These are phyloP conservation scores for Gorgonomyces haynaldii DNA, from an alignment of 192 early-diverging fungal species.

Conservation along the genomic window DNA sequence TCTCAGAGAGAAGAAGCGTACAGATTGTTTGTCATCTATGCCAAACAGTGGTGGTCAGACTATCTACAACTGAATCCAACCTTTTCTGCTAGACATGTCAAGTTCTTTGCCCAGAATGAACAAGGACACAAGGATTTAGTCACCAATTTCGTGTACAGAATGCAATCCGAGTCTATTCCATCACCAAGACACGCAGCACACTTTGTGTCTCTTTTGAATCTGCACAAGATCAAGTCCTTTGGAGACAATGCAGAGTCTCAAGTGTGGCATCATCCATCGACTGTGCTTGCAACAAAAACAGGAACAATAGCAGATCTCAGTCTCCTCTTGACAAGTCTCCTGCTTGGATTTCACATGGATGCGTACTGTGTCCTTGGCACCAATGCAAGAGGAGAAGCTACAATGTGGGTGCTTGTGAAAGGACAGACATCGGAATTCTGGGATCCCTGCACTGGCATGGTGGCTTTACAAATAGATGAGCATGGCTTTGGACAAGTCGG, in stretches of 20 bases:
- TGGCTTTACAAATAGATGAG: neutral
- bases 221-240: neutral
- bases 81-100: neutral
- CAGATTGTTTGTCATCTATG: neutral
- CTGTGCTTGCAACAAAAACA: neutral
- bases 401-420: neutral
- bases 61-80: neutral
- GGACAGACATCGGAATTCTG: neutral
- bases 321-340: neutral
- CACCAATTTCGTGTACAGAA: neutral
- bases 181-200: neutral
- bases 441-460: neutral
- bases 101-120: neutral
- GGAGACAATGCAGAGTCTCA: neutral
- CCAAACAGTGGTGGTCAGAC: neutral
- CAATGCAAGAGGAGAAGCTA: neutral
- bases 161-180: neutral
- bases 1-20: neutral
- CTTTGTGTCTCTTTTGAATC: neutral
- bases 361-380: neutral
- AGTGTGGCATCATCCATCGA: neutral
- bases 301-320: neutral
- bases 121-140: neutral
- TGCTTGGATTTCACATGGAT: neutral
- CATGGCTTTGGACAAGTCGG: neutral